Evolutionary conservation across 176 grass and related monocot genomes (phyloP).

Genomic region (Cymbopogon citratus): DNA sequence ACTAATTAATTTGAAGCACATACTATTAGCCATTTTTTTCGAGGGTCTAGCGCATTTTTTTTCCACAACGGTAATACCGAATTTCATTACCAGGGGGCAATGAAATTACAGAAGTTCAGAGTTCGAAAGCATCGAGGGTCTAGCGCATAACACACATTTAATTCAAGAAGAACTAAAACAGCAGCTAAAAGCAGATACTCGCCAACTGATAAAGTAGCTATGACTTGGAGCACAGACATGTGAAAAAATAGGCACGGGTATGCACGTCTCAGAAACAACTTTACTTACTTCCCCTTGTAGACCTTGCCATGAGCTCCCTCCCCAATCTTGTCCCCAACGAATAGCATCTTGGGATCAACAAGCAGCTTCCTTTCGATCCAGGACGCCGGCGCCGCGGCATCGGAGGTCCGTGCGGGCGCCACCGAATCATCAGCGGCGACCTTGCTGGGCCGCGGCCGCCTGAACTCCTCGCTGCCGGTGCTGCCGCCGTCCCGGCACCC

Average conservation of each 20-base stretch:
- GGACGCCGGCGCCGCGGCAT: slow-evolving; percentile 28
- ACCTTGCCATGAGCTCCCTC: slow-evolving; percentile 98
- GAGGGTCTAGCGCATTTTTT: background rate
- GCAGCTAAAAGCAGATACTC: background rate
- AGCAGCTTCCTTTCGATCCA: slow-evolving; percentile 82
- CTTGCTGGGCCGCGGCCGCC: slow-evolving; percentile 44
- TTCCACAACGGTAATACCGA: no score
- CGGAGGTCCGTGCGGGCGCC: slow-evolving; percentile 29
- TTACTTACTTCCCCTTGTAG: slow-evolving; percentile 93
- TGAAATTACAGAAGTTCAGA: no score
- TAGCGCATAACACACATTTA: background rate
- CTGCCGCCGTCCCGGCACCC: slow-evolving; percentile 32
- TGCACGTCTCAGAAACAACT: background rate
- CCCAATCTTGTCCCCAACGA: slow-evolving; percentile 83
- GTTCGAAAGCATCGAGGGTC: no score
- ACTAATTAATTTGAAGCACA: background rate
- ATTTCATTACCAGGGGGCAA: no score
- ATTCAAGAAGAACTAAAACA: background rate
- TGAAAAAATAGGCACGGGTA: background rate
- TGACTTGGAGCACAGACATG: background rate
- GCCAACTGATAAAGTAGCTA: background rate
- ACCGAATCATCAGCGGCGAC: slow-evolving; percentile 40
- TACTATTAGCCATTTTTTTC: background rate
- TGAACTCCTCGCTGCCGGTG: slow-evolving; percentile 35
- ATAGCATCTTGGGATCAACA: slow-evolving; percentile 82